phyloP scores from a whole-genome alignment of 2,329 filamentous ascomycete species.

The Nemania serpens region DNA sequence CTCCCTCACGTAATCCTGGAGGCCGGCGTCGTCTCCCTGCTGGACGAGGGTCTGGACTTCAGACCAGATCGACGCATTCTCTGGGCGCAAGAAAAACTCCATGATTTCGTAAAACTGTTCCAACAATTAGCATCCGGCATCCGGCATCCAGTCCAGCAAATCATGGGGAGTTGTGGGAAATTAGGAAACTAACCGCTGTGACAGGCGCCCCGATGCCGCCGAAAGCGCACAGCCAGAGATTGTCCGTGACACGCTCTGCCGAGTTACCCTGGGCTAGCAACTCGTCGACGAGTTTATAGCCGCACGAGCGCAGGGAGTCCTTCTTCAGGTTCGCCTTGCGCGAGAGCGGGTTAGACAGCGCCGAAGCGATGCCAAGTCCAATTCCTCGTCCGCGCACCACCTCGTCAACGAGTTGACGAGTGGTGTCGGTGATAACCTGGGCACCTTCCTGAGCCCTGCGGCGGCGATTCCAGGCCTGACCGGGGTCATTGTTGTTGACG shows the following conservation, averaged over 20 bases:
- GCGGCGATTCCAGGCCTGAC: conserved; percentile 51
- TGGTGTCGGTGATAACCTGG: conserved; percentile 45
- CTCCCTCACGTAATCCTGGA: conserved; percentile 47
- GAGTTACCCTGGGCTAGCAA: conserved; percentile 42
- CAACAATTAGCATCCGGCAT: conserved; percentile 3
- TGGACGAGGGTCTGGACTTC: conserved; percentile 48
- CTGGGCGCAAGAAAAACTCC: conserved; percentile 47
- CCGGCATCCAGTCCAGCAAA: background rate
- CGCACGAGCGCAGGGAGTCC: conserved; percentile 47
- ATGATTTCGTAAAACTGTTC: conserved; percentile 51
- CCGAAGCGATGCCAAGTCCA: conserved; percentile 35
- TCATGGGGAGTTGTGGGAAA: background rate
- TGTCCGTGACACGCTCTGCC: conserved; percentile 43
- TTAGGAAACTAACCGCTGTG: conserved; percentile 41
- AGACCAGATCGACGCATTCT: conserved; percentile 48
- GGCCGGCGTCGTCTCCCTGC: conserved; percentile 41
- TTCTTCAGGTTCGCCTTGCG: conserved; percentile 41
- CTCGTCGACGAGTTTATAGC: conserved; percentile 46
- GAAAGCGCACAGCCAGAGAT: conserved; percentile 47
- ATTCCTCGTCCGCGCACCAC: conserved; percentile 40
- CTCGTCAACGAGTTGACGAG: conserved; percentile 47
- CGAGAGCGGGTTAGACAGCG: conserved; percentile 37
- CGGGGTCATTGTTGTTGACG: conserved; percentile 54
- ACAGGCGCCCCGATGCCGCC: conserved; percentile 48
- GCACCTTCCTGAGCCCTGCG: conserved; percentile 48